Percentiles rank a stretch among this genome's conserved stretches.
Evolutionary conservation across 2,329 filamentous ascomycete genomes (phyloP).

Genomic region (Pseudocercospora crystallina): DNA sequence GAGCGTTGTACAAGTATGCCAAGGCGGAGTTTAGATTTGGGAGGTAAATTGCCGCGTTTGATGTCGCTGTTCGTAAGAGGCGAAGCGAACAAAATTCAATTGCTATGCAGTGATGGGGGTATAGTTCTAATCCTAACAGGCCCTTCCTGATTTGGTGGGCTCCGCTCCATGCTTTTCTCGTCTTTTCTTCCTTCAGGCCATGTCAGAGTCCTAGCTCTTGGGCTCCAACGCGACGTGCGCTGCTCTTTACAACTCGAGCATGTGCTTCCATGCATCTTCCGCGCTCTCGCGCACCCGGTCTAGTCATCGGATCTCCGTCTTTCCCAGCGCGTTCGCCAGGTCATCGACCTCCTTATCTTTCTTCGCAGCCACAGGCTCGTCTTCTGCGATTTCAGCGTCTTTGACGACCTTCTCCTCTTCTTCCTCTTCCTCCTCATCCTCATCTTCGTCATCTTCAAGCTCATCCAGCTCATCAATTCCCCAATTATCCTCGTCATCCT

Average conservation of each 20-base stretch:
- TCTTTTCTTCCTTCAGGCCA: neutral
- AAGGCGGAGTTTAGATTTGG: slow-evolving; percentile 87
- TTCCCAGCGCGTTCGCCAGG: slow-evolving; percentile 71
- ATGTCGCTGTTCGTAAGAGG: neutral
- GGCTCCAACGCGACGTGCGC: neutral
- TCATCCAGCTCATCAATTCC: slow-evolving; percentile 84
- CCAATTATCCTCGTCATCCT: slow-evolving; percentile 76
- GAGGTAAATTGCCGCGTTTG: slow-evolving; percentile 45
- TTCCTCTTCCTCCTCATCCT: slow-evolving; percentile 52
- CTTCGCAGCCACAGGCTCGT: slow-evolving; percentile 68
- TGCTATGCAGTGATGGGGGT: neutral
- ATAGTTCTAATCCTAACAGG: neutral
- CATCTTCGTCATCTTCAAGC: slow-evolving; percentile 72
- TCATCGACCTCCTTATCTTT: slow-evolving; percentile 79
- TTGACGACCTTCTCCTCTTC: slow-evolving; percentile 70
- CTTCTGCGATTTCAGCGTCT: slow-evolving; percentile 70
- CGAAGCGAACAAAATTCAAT: neutral
- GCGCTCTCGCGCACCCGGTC: too few relatives aligned
- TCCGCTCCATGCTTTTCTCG: too few relatives aligned
- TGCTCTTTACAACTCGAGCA: too few relatives aligned
- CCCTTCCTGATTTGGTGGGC: too few relatives aligned
- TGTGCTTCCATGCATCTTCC: too few relatives aligned
- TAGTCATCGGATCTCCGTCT: slow-evolving; percentile 54
- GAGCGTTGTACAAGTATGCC: slow-evolving; percentile 79
- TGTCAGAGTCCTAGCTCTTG: neutral